phyloP scores from a whole-genome alignment of 306 rosid genomes.

The Begonia loranthoides region DNA sequence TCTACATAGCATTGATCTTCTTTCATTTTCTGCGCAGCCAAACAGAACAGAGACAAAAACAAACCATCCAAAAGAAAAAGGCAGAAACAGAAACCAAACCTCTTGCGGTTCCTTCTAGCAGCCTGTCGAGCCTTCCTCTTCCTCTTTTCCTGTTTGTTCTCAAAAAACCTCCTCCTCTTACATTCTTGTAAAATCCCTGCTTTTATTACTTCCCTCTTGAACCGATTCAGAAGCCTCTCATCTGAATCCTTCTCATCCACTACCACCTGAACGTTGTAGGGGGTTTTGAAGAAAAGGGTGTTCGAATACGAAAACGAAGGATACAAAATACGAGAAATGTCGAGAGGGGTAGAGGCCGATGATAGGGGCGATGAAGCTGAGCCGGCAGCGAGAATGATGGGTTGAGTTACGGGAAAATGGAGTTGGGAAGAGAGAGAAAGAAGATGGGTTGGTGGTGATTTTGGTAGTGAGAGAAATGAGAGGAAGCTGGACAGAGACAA shows the following conservation, averaged over 20 bases:
- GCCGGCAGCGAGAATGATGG: constrained; percentile 3
- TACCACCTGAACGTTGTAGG: constrained; percentile 20
- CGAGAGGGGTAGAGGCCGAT: neutral
- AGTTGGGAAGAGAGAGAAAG: constrained; percentile 4
- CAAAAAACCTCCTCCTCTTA: constrained; percentile 23
- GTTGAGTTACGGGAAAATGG: neutral
- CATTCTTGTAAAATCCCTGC: constrained; percentile 23
- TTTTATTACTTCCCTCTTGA: constrained; percentile 20
- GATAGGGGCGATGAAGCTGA: neutral
- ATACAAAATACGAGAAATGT: neutral
- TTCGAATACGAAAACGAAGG: constrained; percentile 13
- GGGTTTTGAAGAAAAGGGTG: constrained; percentile 15
- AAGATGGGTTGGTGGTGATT: constrained; percentile 2
- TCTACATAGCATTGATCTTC: too few species aligned
- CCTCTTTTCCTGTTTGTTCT: constrained; percentile 13
- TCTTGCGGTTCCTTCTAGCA: constrained; percentile 18
- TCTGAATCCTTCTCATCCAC: constrained; percentile 19
- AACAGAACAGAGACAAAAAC: neutral
- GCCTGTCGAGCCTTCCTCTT: constrained; percentile 26
- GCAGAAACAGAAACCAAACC: constrained; percentile 7
- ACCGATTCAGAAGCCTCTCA: constrained; percentile 14
- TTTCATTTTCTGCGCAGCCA: too few species aligned
- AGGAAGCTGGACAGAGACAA: constrained; percentile 13
- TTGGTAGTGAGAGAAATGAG: constrained; percentile 13
- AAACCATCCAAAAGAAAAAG: neutral